Conservation (phyloP, 805 yeast species). For the Candida sakaeoensis region DNA sequence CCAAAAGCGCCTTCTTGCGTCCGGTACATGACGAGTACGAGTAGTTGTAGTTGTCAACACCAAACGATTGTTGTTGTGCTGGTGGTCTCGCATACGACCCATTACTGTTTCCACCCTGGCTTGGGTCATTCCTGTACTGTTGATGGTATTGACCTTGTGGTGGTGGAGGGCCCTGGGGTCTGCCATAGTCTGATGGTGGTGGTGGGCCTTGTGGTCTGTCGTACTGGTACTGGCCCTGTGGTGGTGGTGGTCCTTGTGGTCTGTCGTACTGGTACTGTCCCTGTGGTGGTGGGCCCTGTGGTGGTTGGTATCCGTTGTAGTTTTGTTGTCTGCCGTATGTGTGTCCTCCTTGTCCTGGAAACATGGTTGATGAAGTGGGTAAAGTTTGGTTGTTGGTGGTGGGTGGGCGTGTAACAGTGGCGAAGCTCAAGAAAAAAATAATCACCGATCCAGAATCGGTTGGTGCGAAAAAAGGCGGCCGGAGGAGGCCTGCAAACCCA, state of each 20-base stretch:
- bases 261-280: not conserved
- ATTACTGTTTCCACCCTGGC: not conserved
- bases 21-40: slow-evolving; percentile 73
- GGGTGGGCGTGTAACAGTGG: not conserved
- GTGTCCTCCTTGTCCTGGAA: slow-evolving; percentile 18
- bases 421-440: too few species aligned
- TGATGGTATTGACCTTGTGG: not conserved
- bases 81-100: slow-evolving; percentile 11
- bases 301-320: too few species aligned
- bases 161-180: not conserved
- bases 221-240: not conserved
- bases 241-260: slow-evolving; percentile 9
- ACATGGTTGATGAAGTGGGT: slow-evolving; percentile 11
- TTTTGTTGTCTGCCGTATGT: too few species aligned
- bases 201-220: slow-evolving; percentile 7
- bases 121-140: slow-evolving; percentile 16
- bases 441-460: too few species aligned
- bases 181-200: too few species aligned
- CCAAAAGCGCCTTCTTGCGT: slow-evolving; percentile 64
- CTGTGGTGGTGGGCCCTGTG: slow-evolving; percentile 3
- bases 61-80: slow-evolving; percentile 14
- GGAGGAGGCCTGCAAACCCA: too few species aligned
- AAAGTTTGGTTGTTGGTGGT: not conserved
- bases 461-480: too few species aligned
- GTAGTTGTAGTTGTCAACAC: slow-evolving; percentile 28